Conservation (phyloP, 768 basidiomycete genomes). For the Tremella mesenterica region DNA sequence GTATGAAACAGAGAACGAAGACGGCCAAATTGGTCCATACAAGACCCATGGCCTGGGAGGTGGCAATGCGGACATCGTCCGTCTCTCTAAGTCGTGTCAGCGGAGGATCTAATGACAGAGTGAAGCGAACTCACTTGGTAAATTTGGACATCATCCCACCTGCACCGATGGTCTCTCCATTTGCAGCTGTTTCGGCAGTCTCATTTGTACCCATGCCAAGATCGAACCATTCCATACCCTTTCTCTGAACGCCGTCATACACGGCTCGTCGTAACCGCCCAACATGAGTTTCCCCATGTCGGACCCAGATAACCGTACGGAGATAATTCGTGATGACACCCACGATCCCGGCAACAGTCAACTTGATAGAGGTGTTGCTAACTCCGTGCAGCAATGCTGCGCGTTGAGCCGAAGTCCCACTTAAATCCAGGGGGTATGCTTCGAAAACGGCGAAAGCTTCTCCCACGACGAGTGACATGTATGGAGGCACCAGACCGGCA, state of each 20-base stretch:
- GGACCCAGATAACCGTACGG: constrained; percentile 75
- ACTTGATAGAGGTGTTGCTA: constrained; percentile 29
- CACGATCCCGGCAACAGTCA: constrained; percentile 35
- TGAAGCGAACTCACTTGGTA: constrained; percentile 65
- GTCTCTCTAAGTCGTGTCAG: constrained; percentile 60
- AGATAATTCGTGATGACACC: constrained; percentile 60
- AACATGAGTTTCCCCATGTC: constrained; percentile 72
- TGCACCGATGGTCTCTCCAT: constrained; percentile 60
- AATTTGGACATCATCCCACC: constrained; percentile 92
- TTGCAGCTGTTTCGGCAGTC: constrained; percentile 42
- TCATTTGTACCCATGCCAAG: constrained; percentile 53
- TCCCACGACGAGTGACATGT: constrained; percentile 77
- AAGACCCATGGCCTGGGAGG: constrained; percentile 68
- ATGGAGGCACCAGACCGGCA: constrained; percentile 66
- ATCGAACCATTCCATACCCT: constrained; percentile 89
- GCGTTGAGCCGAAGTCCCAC: constrained; percentile 28
- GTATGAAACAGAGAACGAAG: constrained; percentile 63
- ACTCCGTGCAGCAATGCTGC: constrained; percentile 25
- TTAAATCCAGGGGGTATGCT: constrained; percentile 48
- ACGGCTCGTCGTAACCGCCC: constrained; percentile 59
- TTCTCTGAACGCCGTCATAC: constrained; percentile 35
- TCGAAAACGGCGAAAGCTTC: constrained; percentile 67
- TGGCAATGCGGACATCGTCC: constrained; percentile 80
- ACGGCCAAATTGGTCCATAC: constrained; percentile 74
- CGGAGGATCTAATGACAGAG: background rate